These are phyloP conservation scores for Coemansia sp. DNA, from an alignment of 192 early-diverging fungal species.

Conservation along the genomic window DNA sequence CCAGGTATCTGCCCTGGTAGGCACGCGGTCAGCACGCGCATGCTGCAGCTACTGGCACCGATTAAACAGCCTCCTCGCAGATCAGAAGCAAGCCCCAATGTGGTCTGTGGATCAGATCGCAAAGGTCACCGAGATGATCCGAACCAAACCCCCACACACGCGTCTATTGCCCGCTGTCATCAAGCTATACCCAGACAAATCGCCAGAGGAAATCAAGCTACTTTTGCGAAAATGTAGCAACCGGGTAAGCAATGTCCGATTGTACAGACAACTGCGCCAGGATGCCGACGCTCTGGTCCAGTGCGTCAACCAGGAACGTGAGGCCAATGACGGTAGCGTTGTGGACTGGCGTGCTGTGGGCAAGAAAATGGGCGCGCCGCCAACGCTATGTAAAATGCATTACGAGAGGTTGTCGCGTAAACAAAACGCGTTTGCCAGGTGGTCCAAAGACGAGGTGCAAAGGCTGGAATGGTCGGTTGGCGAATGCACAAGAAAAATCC, in stretches of 20 bases:
- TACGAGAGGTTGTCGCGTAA: neutral
- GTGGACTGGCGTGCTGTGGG: slow-evolving; percentile 10
- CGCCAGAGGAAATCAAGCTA: neutral
- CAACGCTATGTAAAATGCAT: neutral
- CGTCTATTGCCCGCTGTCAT: neutral
- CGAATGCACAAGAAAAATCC: neutral
- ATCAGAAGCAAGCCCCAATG: neutral
- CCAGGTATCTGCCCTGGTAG: neutral
- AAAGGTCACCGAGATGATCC: neutral
- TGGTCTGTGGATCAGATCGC: neutral
- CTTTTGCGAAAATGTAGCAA: neutral
- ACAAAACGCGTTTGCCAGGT: neutral
- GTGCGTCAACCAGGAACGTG: neutral
- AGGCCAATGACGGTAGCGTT: neutral
- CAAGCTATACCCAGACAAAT: neutral
- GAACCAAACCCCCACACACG: neutral
- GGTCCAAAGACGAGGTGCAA: neutral
- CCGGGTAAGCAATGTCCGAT: neutral
- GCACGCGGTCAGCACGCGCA: neutral
- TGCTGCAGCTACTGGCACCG: neutral
- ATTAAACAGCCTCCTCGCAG: neutral
- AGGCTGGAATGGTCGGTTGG: neutral
- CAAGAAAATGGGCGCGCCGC: slow-evolving; percentile 2
- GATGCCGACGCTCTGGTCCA: neutral
- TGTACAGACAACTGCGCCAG: neutral